Conservation (phyloP, 2,329 filamentous ascomycete genomes). For the Juglanconis sp. region DNA sequence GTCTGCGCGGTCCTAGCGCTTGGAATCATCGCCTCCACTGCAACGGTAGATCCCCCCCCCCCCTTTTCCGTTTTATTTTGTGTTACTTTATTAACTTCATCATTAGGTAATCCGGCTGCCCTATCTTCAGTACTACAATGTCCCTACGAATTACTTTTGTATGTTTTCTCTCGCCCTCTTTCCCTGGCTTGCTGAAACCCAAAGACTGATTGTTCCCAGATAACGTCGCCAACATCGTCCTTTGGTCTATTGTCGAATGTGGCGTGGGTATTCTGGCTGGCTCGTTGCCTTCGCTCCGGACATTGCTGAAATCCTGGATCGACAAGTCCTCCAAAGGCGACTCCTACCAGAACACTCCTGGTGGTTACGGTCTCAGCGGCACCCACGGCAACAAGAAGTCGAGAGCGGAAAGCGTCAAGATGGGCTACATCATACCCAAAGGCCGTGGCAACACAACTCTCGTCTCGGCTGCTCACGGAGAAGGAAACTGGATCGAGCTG, state of each 20-base stretch:
- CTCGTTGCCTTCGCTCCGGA: slow-evolving; percentile 6
- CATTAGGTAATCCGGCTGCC: neutral
- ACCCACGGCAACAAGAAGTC: neutral
- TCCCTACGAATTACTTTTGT: slow-evolving; percentile 2
- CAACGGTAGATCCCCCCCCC: neutral
- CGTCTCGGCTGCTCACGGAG: neutral
- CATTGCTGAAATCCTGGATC: slow-evolving; percentile 9
- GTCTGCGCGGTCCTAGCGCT: slow-evolving; percentile 9
- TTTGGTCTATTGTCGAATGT: slow-evolving; percentile 11
- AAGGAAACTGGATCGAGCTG: slow-evolving; percentile 3
- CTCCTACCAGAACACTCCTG: neutral
- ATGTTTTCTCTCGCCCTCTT: neutral
- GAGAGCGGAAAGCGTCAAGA: neutral
- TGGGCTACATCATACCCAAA: slow-evolving; percentile 1
- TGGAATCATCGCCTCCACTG: slow-evolving; percentile 5
- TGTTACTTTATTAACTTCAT: neutral
- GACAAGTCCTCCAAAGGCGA: slow-evolving; percentile 1
- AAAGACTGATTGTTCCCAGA: neutral
- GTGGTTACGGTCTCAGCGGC: neutral
- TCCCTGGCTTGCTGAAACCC: neutral
- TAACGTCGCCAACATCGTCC: slow-evolving; percentile 4
- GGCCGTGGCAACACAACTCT: neutral
- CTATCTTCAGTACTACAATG: neutral
- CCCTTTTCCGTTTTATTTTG: neutral
- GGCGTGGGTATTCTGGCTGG: slow-evolving; percentile 7